Base-by-base conservation (phyloP, 2,329 filamentous ascomycete genomes). In the Coniochaeta ligniaria region DNA sequence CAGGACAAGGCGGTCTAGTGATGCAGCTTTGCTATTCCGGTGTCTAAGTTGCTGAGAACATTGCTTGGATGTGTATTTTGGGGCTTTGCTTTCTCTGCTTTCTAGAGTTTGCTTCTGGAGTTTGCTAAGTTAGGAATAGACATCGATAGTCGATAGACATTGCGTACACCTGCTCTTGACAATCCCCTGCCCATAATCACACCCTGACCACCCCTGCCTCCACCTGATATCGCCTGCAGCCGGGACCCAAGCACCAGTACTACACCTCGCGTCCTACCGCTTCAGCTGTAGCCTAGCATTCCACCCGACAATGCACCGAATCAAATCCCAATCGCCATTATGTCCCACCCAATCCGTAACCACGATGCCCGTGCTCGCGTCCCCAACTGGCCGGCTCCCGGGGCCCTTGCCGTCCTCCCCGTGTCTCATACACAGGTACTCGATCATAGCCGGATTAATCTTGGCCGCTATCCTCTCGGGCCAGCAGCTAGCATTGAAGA, bases 291-390 rank as follows among this genome's bases (percentile, higher is more conserved):
- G 69, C 63, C 79, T 88, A 26, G 89, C 84, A 72, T 99, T 99
- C 91, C 96, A 93, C 7, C 91, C 93, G 7, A 98, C 88, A 67
- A 97, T 88, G 74, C 91, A 90, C 64, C 88, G 84, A 38, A 96
- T 85, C 60, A 98, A 75, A 76, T 97, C 92, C 94, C 94, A 99
- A 74, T 98, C 90, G 0, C 88, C 92, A 63, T 87, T 82, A 63
- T 87, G 79, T 2, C 95, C 95, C 58, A 97, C 93, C 91, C 91
- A 97, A 74, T 99, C 95, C 63, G 90, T 95, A 28, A 98, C 89
- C 52, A 98, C 87, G 62, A 98, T 86, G 4, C 95, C 95, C 1
- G 93, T 96, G 6, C 86, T 83, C 31, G 89, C 92, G 69, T 92
- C 87, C 1, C 89, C 87, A 36, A 87, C 77, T 54, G 78, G 76